phyloP scores from a whole-genome alignment of 768 basidiomycete genomes.

The Hericium alpestre region DNA sequence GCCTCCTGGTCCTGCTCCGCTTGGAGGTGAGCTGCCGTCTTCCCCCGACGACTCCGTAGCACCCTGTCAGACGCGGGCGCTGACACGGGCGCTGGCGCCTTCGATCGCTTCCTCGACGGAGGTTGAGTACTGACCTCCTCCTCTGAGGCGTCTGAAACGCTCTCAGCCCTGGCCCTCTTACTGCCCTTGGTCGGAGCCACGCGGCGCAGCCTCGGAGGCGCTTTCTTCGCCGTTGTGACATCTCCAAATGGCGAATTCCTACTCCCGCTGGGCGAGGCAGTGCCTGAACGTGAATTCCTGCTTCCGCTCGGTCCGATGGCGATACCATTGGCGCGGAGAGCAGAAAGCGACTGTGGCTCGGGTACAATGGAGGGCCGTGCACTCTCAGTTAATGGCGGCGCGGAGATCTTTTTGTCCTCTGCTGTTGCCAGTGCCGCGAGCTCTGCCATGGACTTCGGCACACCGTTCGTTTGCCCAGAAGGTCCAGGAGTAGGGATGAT shows the following conservation, averaged over 20 bases:
- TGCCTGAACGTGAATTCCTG: no score
- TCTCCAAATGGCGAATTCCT: not conserved
- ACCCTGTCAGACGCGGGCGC: slow-evolving; percentile 10
- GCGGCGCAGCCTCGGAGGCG: not conserved
- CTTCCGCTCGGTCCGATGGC: no score
- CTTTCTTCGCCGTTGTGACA: not conserved
- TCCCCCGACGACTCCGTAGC: slow-evolving; percentile 9
- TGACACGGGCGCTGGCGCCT: not conserved
- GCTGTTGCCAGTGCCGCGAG: slow-evolving; percentile 13
- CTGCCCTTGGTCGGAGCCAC: not conserved
- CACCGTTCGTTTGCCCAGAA: not conserved
- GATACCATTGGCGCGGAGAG: no score
- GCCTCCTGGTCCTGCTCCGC: slow-evolving; percentile 7
- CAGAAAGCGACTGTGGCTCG: no score
- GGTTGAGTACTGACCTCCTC: slow-evolving; percentile 11
- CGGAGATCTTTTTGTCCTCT: slow-evolving; percentile 11
- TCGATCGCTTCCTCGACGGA: slow-evolving; percentile 21
- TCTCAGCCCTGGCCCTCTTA: not conserved
- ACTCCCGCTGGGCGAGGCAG: no score
- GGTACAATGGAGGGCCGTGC: no score
- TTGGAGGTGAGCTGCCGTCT: slow-evolving; percentile 1
- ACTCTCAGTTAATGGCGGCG: no score
- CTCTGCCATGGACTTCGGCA: slow-evolving; percentile 11
- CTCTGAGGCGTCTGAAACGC: not conserved
- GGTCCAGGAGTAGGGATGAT: slow-evolving; percentile 2